phyloP scores from a whole-genome alignment of 495 filamentous ascomycete genomes.

The Penicillium crystallinum region DNA sequence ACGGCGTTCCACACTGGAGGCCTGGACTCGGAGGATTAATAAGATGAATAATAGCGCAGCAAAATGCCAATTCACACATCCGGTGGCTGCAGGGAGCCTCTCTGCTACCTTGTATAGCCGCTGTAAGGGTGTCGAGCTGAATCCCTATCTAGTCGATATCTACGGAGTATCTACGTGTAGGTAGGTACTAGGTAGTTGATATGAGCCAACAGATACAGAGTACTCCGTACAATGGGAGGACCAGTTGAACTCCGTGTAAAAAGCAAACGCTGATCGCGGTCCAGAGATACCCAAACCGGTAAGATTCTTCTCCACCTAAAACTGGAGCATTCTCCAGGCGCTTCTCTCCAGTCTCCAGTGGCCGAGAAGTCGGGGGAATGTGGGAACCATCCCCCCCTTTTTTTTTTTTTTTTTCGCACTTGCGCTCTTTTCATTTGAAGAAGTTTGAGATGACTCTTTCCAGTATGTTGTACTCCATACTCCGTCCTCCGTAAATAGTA shows the following conservation, averaged over 20 bases:
- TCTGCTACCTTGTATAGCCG: no score
- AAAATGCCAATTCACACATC: no score
- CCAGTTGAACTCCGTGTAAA: no score
- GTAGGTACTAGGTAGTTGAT: not conserved
- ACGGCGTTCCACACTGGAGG: not conserved
- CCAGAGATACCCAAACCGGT: not conserved
- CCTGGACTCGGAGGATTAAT: constrained; percentile 1
- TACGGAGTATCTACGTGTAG: not conserved
- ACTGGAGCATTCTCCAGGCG: constrained; percentile 1
- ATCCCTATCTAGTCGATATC: not conserved
- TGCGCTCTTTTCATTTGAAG: not conserved
- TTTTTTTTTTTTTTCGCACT: not conserved
- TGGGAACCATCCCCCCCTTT: constrained; percentile 1
- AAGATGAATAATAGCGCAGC: not conserved
- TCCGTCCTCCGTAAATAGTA: no score
- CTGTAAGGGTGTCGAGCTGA: no score
- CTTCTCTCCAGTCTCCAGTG: not conserved
- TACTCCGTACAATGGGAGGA: not conserved
- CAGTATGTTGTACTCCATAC: not conserved
- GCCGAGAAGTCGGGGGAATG: constrained; percentile 2
- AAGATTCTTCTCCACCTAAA: not conserved
- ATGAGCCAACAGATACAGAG: no score
- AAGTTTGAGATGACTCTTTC: no score
- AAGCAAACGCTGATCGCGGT: not conserved
- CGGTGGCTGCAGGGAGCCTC: no score